Evolutionary conservation across 2,329 filamentous ascomycete genomes (phyloP), one percentile per base, ranked within the genome.

Genomic region (Lasiodiplodia sp.): DNA sequence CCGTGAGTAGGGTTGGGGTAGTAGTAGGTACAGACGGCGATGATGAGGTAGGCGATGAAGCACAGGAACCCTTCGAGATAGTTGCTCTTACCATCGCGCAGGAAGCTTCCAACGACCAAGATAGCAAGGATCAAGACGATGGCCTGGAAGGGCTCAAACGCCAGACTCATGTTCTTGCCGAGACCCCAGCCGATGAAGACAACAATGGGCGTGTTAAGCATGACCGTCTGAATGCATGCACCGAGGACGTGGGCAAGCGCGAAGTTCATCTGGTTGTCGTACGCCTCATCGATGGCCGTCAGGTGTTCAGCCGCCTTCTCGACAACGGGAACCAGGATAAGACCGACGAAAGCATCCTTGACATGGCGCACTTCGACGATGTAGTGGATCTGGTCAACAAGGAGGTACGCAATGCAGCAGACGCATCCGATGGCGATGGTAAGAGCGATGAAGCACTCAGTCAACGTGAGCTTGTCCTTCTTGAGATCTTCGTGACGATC

Each of bases 281-380:
- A 95, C 28, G 93, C 93, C 84, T 96, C 93, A 73, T 96, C 92
- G 69, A 96, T 85, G 52, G 92, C 92, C 2, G 92, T 94, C 57
- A 96, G 82, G 79, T 96, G 93, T 79, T 96, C 93, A 14, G 93
- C 92, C 2, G 91, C 90, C 79, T 97, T 96, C 76, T 96, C 93
- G 6, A 96, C 92, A 0, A 96, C 85, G 4, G 92, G 90, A 5
- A 96, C 87, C 0, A 96, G 85, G 72, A 96, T 95, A 47, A 96
- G 83, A 74, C 92, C 87, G 70, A 90, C 81, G 71, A 90, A 90
- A 37, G 85, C 76, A 70, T 82, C 80, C 21, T 74, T 79, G 51
- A 90, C 81, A 31, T 82, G 78, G 31, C 79, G 80, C 52, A 84
- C 81, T 23, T 78, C 73, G 23, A 89, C 88, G 52, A 90, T 87